Evolutionary conservation across 768 basidiomycete genomes (phyloP).

Genomic region (Rubroboletus satanas): DNA sequence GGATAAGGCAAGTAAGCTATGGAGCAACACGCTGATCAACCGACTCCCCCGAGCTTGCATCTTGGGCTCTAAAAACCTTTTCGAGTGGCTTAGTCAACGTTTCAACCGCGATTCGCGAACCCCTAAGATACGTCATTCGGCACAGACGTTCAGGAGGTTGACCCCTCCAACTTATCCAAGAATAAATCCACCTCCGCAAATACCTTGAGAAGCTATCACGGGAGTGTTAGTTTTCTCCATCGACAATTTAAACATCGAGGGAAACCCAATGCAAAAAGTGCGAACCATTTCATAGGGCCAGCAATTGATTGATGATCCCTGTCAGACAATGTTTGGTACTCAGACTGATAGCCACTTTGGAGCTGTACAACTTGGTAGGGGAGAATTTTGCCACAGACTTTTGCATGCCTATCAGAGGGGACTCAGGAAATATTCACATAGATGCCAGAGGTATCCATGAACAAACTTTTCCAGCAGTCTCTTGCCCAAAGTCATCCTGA

Average conservation of each 20-base stretch:
- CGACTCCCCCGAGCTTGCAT: no score
- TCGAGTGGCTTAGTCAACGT: neutral
- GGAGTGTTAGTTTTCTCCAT: neutral
- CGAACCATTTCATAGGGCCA: neutral
- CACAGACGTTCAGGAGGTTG: neutral
- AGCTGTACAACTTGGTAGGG: no score
- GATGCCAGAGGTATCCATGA: neutral
- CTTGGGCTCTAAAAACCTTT: no score
- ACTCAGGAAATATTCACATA: no score
- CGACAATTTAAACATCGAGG: neutral
- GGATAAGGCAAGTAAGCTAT: neutral
- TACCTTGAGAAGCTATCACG: neutral
- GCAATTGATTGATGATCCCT: neutral
- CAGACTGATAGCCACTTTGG: no score
- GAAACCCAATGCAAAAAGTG: neutral
- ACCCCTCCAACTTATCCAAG: neutral
- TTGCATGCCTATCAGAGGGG: neutral
- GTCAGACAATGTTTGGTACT: no score
- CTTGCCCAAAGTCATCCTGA: neutral
- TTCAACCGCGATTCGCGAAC: no score
- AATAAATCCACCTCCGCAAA: neutral
- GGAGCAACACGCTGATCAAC: no score
- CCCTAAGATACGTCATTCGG: neutral
- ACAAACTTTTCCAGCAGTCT: neutral
- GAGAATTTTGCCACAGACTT: neutral